Evolutionary conservation across 2,329 filamentous ascomycete genomes (phyloP).

Genomic region (Ambrosiella xylebori): DNA sequence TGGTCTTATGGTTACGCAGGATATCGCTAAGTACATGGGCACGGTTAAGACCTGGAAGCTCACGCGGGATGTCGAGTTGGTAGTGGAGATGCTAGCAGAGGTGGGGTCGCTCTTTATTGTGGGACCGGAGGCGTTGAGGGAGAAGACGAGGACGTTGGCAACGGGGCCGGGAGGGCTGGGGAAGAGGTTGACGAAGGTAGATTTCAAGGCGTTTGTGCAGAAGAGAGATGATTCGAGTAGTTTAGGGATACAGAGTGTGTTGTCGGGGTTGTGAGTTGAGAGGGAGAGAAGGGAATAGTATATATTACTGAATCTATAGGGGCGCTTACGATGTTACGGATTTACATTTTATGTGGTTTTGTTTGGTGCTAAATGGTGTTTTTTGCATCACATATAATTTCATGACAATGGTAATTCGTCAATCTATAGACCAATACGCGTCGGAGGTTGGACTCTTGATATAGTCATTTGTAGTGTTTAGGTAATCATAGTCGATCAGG

Average conservation of each 20-base stretch:
- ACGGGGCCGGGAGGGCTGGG: conserved; percentile 25
- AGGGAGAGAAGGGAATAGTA: neutral
- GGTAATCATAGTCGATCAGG: neutral
- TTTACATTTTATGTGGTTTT: neutral
- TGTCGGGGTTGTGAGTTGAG: conserved; percentile 42
- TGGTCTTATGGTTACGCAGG: conserved; percentile 87
- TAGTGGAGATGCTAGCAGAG: conserved; percentile 76
- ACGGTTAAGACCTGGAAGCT: conserved; percentile 71
- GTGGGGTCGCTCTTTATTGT: conserved; percentile 94
- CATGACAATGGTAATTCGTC: too few species aligned
- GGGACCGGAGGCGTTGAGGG: conserved; percentile 57
- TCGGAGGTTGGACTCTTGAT: too few species aligned
- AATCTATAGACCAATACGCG: too few species aligned
- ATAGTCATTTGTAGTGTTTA: neutral
- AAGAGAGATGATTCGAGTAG: conserved; percentile 69
- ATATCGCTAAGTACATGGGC: conserved; percentile 83
- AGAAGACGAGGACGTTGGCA: conserved; percentile 46
- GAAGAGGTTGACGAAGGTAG: conserved; percentile 44
- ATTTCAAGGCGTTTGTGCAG: conserved; percentile 71
- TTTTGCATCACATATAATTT: too few species aligned
- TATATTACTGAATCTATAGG: too few species aligned
- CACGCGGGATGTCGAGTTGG: conserved; percentile 46
- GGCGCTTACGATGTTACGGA: too few species aligned
- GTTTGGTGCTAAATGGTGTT: neutral
- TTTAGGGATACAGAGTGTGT: conserved; percentile 65